Evolutionary conservation across 257 asterid genomes (phyloP).

Genomic region (Catharanthus roseus): DNA sequence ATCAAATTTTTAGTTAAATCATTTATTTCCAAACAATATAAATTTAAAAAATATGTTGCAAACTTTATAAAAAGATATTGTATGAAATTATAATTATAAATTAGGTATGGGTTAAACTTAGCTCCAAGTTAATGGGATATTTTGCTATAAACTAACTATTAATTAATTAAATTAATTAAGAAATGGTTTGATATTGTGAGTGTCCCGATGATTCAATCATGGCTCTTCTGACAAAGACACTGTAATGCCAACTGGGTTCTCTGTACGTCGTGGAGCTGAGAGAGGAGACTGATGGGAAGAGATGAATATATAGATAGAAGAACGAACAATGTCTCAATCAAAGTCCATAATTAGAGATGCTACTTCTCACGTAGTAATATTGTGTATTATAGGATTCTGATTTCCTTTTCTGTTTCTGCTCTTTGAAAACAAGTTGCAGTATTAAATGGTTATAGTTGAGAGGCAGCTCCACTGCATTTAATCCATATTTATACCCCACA

Average conservation of each 20-base stretch:
- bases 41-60: too few relatives aligned
- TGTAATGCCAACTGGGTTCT: constrained; percentile 20
- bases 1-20: too few relatives aligned
- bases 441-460: constrained; percentile 16
- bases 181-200: neutral
- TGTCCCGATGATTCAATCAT: constrained; percentile 29
- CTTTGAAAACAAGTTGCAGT: constrained; percentile 1
- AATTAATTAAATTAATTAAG: too few relatives aligned
- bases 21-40: too few relatives aligned
- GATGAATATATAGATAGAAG: neutral
- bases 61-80: too few relatives aligned
- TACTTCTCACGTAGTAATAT: too few relatives aligned
- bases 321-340: constrained; percentile 6
- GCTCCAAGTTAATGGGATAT: too few relatives aligned
- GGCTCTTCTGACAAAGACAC: constrained; percentile 9
- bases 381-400: neutral
- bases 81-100: too few relatives aligned
- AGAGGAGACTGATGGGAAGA: constrained; percentile 8
- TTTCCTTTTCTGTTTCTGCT: constrained; percentile 2
- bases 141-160: too few relatives aligned
- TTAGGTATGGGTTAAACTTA: too few relatives aligned
- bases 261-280: constrained; percentile 1
- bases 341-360: neutral
- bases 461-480: constrained; percentile 16
- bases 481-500: neutral